Conservation (phyloP, 306 rosid genomes). For the Dalbergia cultrata region DNA sequence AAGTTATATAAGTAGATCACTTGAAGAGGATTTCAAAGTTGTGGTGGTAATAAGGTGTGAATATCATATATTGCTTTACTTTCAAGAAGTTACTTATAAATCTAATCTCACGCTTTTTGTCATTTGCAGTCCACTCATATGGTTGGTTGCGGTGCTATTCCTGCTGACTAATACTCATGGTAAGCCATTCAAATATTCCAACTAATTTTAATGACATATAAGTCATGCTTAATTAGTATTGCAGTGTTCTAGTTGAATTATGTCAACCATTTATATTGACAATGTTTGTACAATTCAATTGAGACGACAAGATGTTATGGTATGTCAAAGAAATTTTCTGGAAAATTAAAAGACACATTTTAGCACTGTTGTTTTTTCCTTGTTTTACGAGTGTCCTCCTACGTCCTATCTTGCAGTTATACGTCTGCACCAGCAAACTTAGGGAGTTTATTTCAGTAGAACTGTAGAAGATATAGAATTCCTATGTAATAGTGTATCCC, state of each 20-base stretch:
- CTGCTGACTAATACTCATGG: constrained; percentile 73
- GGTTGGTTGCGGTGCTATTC: constrained; percentile 78
- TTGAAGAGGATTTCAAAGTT: constrained; percentile 86
- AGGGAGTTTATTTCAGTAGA: not conserved
- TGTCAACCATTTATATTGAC: not conserved
- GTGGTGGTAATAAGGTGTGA: constrained; percentile 84
- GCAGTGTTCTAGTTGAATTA: not conserved
- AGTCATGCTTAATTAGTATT: no score
- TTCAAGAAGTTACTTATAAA: constrained; percentile 24
- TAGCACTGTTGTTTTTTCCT: not conserved
- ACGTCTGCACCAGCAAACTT: not conserved
- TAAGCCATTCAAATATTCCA: constrained; percentile 40
- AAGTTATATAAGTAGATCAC: constrained; percentile 76
- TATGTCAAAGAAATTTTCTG: not conserved
- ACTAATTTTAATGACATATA: not conserved
- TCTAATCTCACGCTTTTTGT: constrained; percentile 30
- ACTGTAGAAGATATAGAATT: not conserved
- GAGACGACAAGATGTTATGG: not conserved
- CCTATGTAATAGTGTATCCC: not conserved
- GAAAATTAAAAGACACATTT: not conserved
- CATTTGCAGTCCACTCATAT: constrained; percentile 77
- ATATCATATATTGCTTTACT: constrained; percentile 2
- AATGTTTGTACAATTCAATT: not conserved
- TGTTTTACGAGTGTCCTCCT: not conserved
- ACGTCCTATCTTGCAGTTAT: not conserved